These are phyloP conservation scores for Metschnikowia lachancei DNA, from an alignment of 805 yeast species.

Conservation along the genomic window DNA sequence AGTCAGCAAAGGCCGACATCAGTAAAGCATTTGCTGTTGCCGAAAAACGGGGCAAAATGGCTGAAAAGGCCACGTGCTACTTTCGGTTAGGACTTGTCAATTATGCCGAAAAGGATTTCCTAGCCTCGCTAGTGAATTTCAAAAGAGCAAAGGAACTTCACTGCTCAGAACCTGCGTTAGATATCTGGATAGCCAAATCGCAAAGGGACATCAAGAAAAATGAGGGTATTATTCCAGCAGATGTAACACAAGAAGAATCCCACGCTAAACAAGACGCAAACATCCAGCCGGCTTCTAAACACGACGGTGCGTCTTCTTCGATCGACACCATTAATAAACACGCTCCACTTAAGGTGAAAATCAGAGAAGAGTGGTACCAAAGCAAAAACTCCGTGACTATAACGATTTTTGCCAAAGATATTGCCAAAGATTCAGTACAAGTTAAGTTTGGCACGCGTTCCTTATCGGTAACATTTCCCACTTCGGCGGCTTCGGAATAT, in stretches of 20 bases:
- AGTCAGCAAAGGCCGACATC: constrained; percentile 47
- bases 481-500: constrained; percentile 52
- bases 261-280: constrained; percentile 2
- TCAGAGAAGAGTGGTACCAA: constrained; percentile 58
- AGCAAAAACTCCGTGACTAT: constrained; percentile 53
- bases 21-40: constrained; percentile 47
- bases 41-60: constrained; percentile 43
- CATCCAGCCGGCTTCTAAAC: background rate
- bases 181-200: constrained; percentile 46
- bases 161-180: constrained; percentile 46
- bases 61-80: constrained; percentile 46
- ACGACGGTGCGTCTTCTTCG: constrained; percentile 21
- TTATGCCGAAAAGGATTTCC: constrained; percentile 43
- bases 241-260: background rate
- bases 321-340: constrained; percentile 35
- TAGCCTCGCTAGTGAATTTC: constrained; percentile 42
- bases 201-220: constrained; percentile 29
- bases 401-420: constrained; percentile 66
- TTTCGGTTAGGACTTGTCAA: constrained; percentile 48
- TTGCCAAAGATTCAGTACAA: constrained; percentile 48
- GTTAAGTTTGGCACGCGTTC: constrained; percentile 39
- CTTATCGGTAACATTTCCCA: constrained; percentile 47
- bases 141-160: constrained; percentile 41
- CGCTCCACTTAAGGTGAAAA: constrained; percentile 39
- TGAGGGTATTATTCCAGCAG: background rate